Evolutionary conservation across 1,139 yeast genomes (phyloP), one percentile per base, ranked within the genome.

Genomic region (Blastobotrys raffinosifermentans): DNA sequence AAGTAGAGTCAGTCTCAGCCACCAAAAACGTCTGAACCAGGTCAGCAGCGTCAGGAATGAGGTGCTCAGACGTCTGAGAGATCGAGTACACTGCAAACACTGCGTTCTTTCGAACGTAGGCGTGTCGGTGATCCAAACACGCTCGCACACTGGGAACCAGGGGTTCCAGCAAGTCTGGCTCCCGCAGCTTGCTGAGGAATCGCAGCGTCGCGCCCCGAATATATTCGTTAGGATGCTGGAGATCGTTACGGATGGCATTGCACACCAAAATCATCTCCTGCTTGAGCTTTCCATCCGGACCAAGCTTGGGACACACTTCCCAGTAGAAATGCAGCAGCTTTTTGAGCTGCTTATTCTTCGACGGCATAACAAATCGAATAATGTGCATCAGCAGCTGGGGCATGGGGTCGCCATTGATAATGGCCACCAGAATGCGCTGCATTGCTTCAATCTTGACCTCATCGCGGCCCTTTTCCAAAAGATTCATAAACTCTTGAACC

Each of bases 211-310:
- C 86, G 51, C 98, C 99, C 54, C 98, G 77, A 48, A 93, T 83
- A 59, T 81, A 93, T 64, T 93, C 98, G 66, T 93, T 93, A 37
- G 98, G 96, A 65, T 93, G 98, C 64, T 89, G 96, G 52, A 93
- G 73, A 61, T 93, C 99, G 63, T 91, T 87, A 63, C 93, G 94
- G 55, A 93, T 86, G 39, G 97, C 96, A 61, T 93, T 93, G 68
- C 97, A 91, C 36, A 91, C 98, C 50, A 93, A 76, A 65, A 93
- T 91, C 97, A 93, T 91, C 66, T 93, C 99, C 63, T 89, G 97
- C 67, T 87, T 85, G 71, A 93, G 76, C 60, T 85, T 85, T 4
- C 98, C 98, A 37, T 81, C 80, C 33, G 75, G 71, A 53, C 86
- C 94, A 52, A 80, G 70, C 65, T 93, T 93, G 39, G 96, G 94